These are phyloP conservation scores for Gracilaria domingensis DNA, from an alignment of 23 red algal genomes.

Conservation along the genomic window DNA sequence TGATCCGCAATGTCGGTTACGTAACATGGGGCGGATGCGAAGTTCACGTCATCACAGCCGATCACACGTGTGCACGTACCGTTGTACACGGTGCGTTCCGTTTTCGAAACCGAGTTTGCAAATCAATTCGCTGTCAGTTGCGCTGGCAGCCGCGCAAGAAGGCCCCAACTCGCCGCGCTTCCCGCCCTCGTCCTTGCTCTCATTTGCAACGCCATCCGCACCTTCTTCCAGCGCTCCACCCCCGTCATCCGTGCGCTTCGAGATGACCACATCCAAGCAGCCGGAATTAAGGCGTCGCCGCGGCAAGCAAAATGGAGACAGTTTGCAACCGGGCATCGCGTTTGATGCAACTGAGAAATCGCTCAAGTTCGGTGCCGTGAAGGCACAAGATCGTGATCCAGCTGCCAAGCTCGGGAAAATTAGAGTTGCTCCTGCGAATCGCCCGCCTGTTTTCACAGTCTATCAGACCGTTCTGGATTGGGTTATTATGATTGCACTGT, in stretches of 20 bases:
- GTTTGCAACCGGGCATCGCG: neutral
- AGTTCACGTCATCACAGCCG: too few relatives aligned
- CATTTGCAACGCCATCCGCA: neutral
- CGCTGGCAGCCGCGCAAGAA: neutral
- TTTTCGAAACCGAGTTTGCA: neutral
- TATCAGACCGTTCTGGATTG: conserved; percentile 13
- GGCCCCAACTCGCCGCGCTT: neutral
- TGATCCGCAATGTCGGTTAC: too few relatives aligned
- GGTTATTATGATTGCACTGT: conserved; percentile 27
- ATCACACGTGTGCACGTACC: too few relatives aligned
- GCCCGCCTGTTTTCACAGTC: neutral
- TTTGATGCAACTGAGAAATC: neutral
- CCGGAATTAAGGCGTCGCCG: conserved; percentile 5
- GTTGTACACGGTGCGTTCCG: too few relatives aligned
- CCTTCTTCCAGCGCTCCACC: neutral
- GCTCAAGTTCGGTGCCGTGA: neutral
- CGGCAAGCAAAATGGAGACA: neutral
- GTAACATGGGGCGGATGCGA: too few relatives aligned
- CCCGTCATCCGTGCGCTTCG: neutral
- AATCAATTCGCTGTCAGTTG: conserved; percentile 1
- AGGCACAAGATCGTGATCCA: neutral
- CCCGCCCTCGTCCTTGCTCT: neutral
- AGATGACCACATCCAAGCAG: conserved; percentile 17
- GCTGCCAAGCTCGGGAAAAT: neutral
- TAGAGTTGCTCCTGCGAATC: neutral